Conservation (phyloP, 2,329 filamentous ascomycete genomes). For the Knoxdaviesia proteae region DNA sequence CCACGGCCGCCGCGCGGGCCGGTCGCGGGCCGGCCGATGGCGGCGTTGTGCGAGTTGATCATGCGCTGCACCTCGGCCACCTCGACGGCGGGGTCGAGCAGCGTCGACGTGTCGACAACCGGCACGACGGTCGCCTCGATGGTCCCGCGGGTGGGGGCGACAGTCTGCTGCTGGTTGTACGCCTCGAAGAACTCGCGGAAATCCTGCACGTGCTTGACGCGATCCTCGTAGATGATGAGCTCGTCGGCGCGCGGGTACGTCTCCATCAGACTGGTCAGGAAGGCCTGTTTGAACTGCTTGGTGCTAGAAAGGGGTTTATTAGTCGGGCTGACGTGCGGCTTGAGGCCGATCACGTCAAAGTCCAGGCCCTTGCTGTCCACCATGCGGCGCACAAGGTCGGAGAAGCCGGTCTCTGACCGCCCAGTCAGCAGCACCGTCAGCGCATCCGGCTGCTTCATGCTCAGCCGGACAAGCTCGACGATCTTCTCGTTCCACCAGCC, state of each 20-base stretch:
- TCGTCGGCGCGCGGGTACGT: conserved; percentile 74
- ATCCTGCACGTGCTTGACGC: conserved; percentile 47
- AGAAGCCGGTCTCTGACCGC: conserved; percentile 56
- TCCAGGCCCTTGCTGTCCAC: conserved; percentile 54
- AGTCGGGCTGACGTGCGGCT: conserved; percentile 63
- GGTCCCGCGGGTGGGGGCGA: conserved; percentile 27
- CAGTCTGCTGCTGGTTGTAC: conserved; percentile 43
- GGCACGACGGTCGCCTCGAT: conserved; percentile 68
- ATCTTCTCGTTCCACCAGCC: conserved; percentile 97
- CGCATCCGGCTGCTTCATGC: conserved; percentile 65
- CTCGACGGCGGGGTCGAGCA: conserved; percentile 59
- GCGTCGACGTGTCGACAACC: conserved; percentile 55
- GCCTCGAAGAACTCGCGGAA: conserved; percentile 71
- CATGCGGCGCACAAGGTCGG: conserved; percentile 65
- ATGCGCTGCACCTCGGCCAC: conserved; percentile 71
- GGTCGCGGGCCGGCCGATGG: conserved; percentile 16
- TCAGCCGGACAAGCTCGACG: conserved; percentile 57
- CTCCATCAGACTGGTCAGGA: conserved; percentile 61
- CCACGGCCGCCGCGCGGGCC: conserved; percentile 4
- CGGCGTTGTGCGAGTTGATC: conserved; percentile 67
- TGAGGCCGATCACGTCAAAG: conserved; percentile 76
- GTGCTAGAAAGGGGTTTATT: conserved; percentile 63
- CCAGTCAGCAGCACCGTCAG: conserved; percentile 77
- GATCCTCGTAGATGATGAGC: conserved; percentile 54
- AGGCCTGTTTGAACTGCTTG: conserved; percentile 79